A percentile compares a stretch with the other conserved stretches of the same genome.
phyloP scores from a whole-genome alignment of 768 basidiomycete genomes.

The Russula emetica region DNA sequence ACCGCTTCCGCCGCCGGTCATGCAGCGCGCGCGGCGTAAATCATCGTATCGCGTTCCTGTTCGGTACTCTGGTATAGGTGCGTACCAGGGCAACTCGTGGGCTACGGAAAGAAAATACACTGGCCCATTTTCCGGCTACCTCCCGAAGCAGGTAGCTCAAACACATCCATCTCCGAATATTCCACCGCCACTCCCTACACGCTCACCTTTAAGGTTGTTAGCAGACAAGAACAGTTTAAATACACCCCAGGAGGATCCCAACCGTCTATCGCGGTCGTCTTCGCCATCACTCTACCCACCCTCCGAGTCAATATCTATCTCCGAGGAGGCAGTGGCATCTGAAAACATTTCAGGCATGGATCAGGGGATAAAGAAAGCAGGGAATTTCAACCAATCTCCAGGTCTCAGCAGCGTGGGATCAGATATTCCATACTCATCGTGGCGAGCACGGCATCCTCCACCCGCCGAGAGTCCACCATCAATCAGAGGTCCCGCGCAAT shows the following conservation, averaged over 20 bases:
- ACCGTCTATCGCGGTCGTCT: slow-evolving; percentile 21
- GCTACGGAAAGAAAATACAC: slow-evolving; percentile 8
- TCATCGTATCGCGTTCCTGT: slow-evolving; percentile 19
- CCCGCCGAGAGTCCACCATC: neutral
- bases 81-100: neutral
- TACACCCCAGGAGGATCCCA: neutral
- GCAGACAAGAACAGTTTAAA: neutral
- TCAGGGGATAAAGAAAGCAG: neutral
- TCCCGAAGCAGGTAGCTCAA: neutral
- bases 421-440: neutral
- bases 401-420: neutral
- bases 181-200: slow-evolving; percentile 29
- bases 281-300: slow-evolving; percentile 31
- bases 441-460: slow-evolving; percentile 6
- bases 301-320: slow-evolving; percentile 12
- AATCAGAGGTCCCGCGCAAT: slow-evolving; percentile 31
- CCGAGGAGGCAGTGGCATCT: slow-evolving; percentile 12
- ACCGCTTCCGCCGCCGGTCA: neutral
- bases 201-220: slow-evolving; percentile 18
- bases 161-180: slow-evolving; percentile 29
- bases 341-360: neutral
- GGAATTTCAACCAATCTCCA: neutral
- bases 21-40: neutral
- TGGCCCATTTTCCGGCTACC: slow-evolving; percentile 29
- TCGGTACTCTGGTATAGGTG: slow-evolving; percentile 6